Evolutionary conservation across 176 grass and related monocot genomes (phyloP).

Genomic region (Typha latifolia): DNA sequence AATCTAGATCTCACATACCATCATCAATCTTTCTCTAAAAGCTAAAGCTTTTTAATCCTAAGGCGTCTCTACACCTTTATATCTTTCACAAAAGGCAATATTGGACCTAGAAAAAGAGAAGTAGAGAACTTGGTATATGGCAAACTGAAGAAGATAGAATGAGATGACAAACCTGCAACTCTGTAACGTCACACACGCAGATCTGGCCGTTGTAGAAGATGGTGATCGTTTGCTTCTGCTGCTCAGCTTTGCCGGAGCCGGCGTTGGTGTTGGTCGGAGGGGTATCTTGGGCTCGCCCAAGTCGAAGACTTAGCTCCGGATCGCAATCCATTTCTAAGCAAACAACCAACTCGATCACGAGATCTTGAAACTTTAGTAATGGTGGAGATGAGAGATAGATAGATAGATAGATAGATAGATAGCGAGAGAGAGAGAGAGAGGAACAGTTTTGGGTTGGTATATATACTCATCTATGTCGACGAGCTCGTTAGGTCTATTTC

Average conservation of each 20-base stretch:
- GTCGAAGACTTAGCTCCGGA: slow-evolving; percentile 21
- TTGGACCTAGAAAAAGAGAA: not conserved
- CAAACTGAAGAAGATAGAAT: not conserved
- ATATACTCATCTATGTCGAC: too few relatives aligned
- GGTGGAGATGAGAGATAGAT: too few relatives aligned
- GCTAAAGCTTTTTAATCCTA: too few relatives aligned
- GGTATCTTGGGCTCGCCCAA: slow-evolving; percentile 8
- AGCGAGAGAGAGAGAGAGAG: too few relatives aligned
- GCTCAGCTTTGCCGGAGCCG: not conserved
- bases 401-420: too few relatives aligned
- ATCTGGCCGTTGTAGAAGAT: slow-evolving; percentile 31
- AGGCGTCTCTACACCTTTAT: not conserved
- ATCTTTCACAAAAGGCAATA: not conserved
- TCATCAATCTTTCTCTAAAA: too few relatives aligned
- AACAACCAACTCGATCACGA: too few relatives aligned
- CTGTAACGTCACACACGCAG: slow-evolving; percentile 19
- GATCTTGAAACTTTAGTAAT: too few relatives aligned
- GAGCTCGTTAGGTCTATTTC: too few relatives aligned
- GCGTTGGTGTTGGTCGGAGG: not conserved
- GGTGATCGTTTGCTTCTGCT: slow-evolving; percentile 8
- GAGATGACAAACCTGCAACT: slow-evolving; percentile 16
- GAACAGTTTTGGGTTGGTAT: too few relatives aligned
- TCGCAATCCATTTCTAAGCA: not conserved
- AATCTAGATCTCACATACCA: too few relatives aligned
- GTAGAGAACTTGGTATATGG: not conserved